Percentiles rank a stretch among this genome's conserved stretches.
These are phyloP conservation scores for Jackrogersella minutella DNA, from an alignment of 495 filamentous ascomycete genomes.

Conservation along the genomic window DNA sequence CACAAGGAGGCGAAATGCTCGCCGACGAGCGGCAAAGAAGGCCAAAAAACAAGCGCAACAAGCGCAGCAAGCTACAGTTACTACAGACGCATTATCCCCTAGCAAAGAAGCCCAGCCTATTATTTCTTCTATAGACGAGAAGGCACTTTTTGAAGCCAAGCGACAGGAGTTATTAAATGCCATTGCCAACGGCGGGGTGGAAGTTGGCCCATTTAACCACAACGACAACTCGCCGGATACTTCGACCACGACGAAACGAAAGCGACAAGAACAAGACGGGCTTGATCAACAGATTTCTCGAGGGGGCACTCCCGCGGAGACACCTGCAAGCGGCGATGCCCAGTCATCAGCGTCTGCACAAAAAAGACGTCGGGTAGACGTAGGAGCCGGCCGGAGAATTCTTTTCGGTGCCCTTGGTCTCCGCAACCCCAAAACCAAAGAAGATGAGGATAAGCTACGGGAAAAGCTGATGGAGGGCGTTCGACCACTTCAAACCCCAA, in stretches of 20 bases:
- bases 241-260: conserved; percentile 22
- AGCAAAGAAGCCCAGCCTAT: neutral
- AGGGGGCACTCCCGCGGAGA: neutral
- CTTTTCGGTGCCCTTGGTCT: conserved; percentile 79
- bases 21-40: conserved; percentile 44
- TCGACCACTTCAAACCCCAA: conserved; percentile 39
- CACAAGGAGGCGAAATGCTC: conserved; percentile 54
- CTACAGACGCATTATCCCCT: neutral
- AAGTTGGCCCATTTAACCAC: conserved; percentile 38
- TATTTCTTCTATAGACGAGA: conserved; percentile 15
- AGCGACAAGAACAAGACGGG: conserved; percentile 12
- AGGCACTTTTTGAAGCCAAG: conserved; percentile 43
- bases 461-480: conserved; percentile 60
- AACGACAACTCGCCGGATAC: neutral
- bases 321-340: conserved; percentile 21
- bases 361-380: conserved; percentile 64
- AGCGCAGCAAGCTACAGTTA: conserved; percentile 1
- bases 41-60: conserved; percentile 38
- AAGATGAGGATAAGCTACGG: conserved; percentile 70
- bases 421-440: conserved; percentile 69
- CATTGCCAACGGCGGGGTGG: conserved; percentile 39
- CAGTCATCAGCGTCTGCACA: conserved; percentile 43
- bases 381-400: conserved; percentile 70
- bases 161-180: conserved; percentile 38
- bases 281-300: neutral